These are phyloP conservation scores for Thermothielavioides terrestris DNA, from an alignment of 495 filamentous ascomycete genomes.

Conservation along the genomic window DNA sequence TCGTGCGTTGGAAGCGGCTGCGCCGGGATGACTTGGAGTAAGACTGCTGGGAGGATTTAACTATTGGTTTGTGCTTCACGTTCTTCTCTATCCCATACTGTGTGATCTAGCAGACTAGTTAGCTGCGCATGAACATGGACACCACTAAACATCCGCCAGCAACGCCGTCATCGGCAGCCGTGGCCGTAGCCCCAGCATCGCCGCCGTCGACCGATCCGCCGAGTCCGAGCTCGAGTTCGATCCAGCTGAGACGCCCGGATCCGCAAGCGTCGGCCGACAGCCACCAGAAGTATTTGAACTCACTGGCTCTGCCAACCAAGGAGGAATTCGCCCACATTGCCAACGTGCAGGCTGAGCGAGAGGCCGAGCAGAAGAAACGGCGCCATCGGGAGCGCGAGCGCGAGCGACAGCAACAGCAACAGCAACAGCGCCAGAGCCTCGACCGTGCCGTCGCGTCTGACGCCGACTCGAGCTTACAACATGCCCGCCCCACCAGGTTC, in stretches of 20 bases:
- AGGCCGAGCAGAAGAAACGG: conserved; percentile 33
- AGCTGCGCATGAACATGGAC: no score
- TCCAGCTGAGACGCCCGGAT: neutral
- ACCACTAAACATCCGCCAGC: no score
- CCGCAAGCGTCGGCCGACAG: conserved; percentile 2
- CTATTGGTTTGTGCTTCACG: no score
- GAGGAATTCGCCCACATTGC: conserved; percentile 37
- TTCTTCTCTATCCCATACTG: no score
- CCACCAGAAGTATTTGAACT: conserved; percentile 42
- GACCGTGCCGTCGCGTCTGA: no score
- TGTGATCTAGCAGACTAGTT: no score
- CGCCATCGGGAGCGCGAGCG: no score
- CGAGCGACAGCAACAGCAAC: conserved; percentile 30
- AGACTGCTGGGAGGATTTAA: no score
- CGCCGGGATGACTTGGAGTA: no score
- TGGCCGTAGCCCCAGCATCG: neutral
- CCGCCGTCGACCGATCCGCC: neutral
- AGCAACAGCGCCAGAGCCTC: neutral
- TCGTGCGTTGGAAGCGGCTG: no score
- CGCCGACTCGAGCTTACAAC: no score
- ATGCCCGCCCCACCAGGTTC: conserved; percentile 2
- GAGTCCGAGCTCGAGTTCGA: neutral
- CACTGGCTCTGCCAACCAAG: conserved; percentile 35
- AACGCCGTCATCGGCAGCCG: no score
- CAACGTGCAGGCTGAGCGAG: conserved; percentile 37